These are phyloP conservation scores for Talaromyces ruber DNA, from an alignment of 495 filamentous ascomycete genomes.

Conservation along the genomic window DNA sequence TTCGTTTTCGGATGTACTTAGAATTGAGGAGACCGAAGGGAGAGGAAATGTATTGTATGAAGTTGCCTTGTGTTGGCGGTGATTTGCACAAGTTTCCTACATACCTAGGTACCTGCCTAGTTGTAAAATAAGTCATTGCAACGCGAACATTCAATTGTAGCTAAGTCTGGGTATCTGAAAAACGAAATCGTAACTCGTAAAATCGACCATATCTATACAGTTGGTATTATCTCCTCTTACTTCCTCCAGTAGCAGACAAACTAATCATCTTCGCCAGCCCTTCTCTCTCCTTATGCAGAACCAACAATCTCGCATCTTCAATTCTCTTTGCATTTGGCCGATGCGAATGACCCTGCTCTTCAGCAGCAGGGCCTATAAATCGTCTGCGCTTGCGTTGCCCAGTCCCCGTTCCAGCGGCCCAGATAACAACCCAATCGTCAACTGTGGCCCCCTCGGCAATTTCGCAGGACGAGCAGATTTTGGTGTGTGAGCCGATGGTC, in stretches of 20 bases:
- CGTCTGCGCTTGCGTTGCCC: constrained; percentile 25
- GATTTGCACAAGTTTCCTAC: background rate
- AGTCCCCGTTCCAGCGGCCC: constrained; percentile 25
- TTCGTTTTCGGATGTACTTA: background rate
- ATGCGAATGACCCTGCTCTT: constrained; percentile 11
- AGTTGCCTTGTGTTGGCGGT: background rate
- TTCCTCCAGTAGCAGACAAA: constrained; percentile 13
- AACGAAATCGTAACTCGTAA: constrained; percentile 6
- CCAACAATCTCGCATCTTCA: constrained; percentile 39
- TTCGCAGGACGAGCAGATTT: constrained; percentile 30
- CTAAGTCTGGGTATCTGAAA: background rate
- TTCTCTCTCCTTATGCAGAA: constrained; percentile 36
- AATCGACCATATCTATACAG: background rate
- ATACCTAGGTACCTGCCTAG: background rate
- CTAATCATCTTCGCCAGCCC: constrained; percentile 29
- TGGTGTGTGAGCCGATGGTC: constrained; percentile 30
- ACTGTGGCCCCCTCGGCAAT: constrained; percentile 18
- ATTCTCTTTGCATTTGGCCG: constrained; percentile 26
- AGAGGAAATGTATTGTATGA: background rate
- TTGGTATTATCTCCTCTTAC: constrained; percentile 21
- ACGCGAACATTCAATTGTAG: background rate
- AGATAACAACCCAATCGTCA: constrained; percentile 36
- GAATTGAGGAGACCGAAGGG: background rate
- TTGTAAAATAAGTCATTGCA: background rate
- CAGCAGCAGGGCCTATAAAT: constrained; percentile 16